A percentile compares a stretch with the other conserved stretches of the same genome.
phyloP scores from a whole-genome alignment of 1,284 basidiomycete species.

The Ganoderma sinense region DNA sequence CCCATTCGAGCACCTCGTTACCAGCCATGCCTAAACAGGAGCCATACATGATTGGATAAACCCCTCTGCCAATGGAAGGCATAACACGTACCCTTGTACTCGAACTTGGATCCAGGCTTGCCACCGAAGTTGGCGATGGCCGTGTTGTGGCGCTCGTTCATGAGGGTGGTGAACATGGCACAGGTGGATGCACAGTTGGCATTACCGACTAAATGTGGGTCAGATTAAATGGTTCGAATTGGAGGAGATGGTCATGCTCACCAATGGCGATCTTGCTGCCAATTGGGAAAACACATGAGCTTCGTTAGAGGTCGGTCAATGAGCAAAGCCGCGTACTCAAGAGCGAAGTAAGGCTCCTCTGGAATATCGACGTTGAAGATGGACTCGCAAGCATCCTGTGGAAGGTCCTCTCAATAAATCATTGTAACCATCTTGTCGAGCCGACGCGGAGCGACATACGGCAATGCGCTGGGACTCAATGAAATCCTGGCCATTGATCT shows the following conservation, averaged over 20 bases:
- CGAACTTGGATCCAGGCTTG: slow-evolving; percentile 56
- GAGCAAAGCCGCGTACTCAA: slow-evolving; percentile 45
- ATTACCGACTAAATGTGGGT: slow-evolving; percentile 43
- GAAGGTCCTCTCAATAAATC: not conserved
- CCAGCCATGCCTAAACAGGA: slow-evolving; percentile 59
- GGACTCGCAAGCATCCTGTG: slow-evolving; percentile 43
- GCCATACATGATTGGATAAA: not conserved
- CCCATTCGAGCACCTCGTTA: slow-evolving; percentile 71
- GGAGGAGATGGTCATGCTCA: slow-evolving; percentile 32
- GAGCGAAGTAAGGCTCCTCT: slow-evolving; percentile 57
- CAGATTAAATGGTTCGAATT: not conserved
- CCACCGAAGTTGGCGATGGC: slow-evolving; percentile 69
- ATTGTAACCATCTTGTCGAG: not conserved
- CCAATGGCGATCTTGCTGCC: slow-evolving; percentile 61
- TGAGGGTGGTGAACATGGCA: slow-evolving; percentile 68
- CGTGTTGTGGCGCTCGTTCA: slow-evolving; percentile 64
- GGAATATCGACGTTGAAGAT: slow-evolving; percentile 55
- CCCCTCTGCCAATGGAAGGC: not conserved
- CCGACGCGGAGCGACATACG: slow-evolving; percentile 40
- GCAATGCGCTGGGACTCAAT: slow-evolving; percentile 66
- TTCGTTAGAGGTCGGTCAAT: no score
- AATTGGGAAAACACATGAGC: not conserved
- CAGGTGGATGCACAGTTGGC: slow-evolving; percentile 72
- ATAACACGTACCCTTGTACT: slow-evolving; percentile 60
- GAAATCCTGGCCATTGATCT: slow-evolving; percentile 56